phyloP scores from a whole-genome alignment of 23 red algal genomes.

The Chondrus crispus region DNA sequence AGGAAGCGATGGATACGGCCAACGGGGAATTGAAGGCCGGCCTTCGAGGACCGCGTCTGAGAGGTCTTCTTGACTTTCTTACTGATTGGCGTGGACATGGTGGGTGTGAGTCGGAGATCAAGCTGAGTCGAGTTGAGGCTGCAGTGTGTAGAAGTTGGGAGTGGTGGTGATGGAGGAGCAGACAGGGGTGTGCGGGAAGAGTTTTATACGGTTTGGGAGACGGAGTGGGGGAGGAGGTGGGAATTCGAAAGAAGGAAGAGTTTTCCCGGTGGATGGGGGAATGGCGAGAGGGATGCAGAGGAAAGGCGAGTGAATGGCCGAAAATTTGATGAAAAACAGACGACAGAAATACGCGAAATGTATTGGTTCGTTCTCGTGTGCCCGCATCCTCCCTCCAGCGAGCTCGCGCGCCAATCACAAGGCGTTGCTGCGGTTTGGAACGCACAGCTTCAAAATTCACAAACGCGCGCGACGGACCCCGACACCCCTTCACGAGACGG shows the following conservation, averaged over 20 bases:
- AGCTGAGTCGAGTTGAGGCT: neutral
- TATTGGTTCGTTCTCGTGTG: conserved; percentile 40
- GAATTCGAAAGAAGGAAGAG: neutral
- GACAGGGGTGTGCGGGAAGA: neutral
- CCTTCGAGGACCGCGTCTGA: conserved; percentile 87
- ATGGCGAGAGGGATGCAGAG: neutral
- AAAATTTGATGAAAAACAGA: neutral
- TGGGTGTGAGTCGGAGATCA: neutral
- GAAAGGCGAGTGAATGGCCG: neutral
- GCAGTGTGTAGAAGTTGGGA: neutral
- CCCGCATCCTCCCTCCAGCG: neutral
- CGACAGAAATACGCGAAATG: neutral
- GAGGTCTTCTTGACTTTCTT: conserved; percentile 68
- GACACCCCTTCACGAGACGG: neutral
- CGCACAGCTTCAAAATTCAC: too few relatives aligned
- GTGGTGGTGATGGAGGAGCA: neutral
- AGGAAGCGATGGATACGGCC: conserved; percentile 96
- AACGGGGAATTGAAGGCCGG: conserved; percentile 99
- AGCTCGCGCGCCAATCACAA: conserved; percentile 24
- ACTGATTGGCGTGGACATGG: conserved; percentile 24
- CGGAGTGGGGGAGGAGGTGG: neutral
- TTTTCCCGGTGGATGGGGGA: neutral
- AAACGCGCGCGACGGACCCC: too few relatives aligned
- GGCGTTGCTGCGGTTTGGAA: too few relatives aligned
- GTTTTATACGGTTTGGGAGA: neutral